Evolutionary conservation across 352 stramenopile species (phyloP), one percentile per base, ranked within the genome.

Genomic region (Phytophthora fragariae): DNA sequence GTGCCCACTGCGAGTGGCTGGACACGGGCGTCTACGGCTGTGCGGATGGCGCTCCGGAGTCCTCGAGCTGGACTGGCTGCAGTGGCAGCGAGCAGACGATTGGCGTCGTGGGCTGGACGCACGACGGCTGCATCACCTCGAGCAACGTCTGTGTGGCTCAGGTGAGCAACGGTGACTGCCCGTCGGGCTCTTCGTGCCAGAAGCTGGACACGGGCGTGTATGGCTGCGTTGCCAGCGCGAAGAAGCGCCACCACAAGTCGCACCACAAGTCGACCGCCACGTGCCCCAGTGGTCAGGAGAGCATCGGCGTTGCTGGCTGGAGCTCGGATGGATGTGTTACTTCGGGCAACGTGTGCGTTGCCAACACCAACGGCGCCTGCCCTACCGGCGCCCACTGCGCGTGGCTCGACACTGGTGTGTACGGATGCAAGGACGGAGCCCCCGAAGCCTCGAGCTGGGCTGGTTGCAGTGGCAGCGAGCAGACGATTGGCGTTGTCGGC

Each of bases 11-110:
- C 39, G 62, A 21, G 24, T 47, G 58, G 56, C 62, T 82, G 24
- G 63, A 70, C 49, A 77, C 72, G 2, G 75, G 75, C 21, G 72
- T 77, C 17, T 82, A 63, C 61, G 75, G 75, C 33, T 82, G 75
- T 65, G 50, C 44, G 52, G 62, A 76, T 41, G 63, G 69, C 3
- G 52, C 41, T 5, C n/a, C 27, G 1, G 49, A 59, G 31, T 17
- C 41, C 2, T 44, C 53, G 21, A 59, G 53, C 54, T 61, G 47
- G 41, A 33, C 54, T 53, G 57, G 63, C n/a, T 76, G 69, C 37
- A 37, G 8, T 27, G 50, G n/a, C 41, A 68, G 31, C 19, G 63
- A 72, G 37, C 50, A 76, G n/a, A 68, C 69, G 4, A 76, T 76
- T 19, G 69, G 69, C 15, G 69, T 76, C 47, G 69, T 76, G 15